phyloP scores from a whole-genome alignment of 2,329 filamentous ascomycete species.

The Hortaea werneckii region DNA sequence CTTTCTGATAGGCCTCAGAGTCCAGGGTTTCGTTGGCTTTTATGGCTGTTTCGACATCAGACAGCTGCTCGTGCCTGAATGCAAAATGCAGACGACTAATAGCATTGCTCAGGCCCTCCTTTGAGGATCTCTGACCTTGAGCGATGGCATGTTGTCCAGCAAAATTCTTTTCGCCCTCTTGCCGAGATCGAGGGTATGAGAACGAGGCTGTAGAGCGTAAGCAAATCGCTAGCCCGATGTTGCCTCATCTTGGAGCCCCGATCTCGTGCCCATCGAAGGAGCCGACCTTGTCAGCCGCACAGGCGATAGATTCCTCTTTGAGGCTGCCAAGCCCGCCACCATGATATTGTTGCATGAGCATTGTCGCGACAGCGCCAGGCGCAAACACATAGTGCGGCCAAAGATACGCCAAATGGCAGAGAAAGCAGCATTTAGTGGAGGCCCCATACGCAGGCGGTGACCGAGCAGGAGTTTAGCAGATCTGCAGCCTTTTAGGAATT shows the following conservation, averaged over 20 bases:
- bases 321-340: background rate
- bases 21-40: background rate
- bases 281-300: background rate
- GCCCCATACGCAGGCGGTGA: too few species aligned
- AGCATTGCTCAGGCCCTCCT: background rate
- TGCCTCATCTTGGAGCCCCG: background rate
- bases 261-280: background rate
- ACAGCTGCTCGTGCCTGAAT: background rate
- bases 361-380: too few species aligned
- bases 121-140: background rate
- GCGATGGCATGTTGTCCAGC: too few species aligned
- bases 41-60: background rate
- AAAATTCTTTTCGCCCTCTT: background rate
- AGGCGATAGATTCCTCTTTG: background rate
- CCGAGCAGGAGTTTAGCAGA: too few species aligned
- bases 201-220: background rate
- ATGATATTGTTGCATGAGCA: too few species aligned
- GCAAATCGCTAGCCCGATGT: background rate
- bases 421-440: too few species aligned
- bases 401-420: too few species aligned
- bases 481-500: too few species aligned
- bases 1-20: background rate
- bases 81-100: background rate
- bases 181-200: background rate
- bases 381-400: too few species aligned